These are phyloP conservation scores for Moniliella sp. DNA, from an alignment of 1,284 basidiomycete genomes.

Conservation along the genomic window DNA sequence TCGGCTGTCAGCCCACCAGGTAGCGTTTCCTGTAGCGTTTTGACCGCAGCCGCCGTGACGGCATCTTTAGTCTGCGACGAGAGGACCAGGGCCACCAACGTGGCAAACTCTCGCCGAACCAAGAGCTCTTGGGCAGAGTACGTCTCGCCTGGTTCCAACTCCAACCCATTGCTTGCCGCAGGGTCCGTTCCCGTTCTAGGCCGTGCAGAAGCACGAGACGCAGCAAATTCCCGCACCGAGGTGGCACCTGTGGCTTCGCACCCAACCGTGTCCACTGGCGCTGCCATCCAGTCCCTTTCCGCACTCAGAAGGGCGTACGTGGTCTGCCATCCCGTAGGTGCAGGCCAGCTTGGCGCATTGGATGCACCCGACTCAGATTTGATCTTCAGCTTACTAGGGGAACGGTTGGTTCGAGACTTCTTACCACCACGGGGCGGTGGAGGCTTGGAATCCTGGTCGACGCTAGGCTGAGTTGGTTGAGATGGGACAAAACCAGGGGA, in stretches of 20 bases:
- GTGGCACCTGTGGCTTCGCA: constrained; percentile 31
- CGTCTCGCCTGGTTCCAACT: constrained; percentile 8
- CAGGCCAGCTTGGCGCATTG: too few relatives aligned
- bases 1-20: constrained; percentile 57
- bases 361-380: too few relatives aligned
- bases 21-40: constrained; percentile 50
- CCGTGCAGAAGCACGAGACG: too few relatives aligned
- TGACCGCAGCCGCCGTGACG: constrained; percentile 55
- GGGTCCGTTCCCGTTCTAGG: constrained; percentile 15
- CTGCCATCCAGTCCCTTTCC: constrained; percentile 19
- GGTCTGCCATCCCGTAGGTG: constrained; percentile 15
- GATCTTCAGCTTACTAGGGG: too few relatives aligned
- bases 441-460: too few relatives aligned
- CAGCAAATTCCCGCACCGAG: too few relatives aligned
- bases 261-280: constrained; percentile 33
- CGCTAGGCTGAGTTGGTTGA: too few relatives aligned
- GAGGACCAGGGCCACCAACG: constrained; percentile 77
- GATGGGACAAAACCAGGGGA: too few relatives aligned
- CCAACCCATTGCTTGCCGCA: constrained; percentile 12
- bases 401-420: too few relatives aligned
- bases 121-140: constrained; percentile 41
- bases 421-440: too few relatives aligned
- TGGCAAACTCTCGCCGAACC: constrained; percentile 57
- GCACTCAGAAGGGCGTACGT: constrained; percentile 9
- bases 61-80: constrained; percentile 61